Evolutionary conservation across 2,329 filamentous ascomycete species (phyloP).

Genomic region (Claviceps sp.): DNA sequence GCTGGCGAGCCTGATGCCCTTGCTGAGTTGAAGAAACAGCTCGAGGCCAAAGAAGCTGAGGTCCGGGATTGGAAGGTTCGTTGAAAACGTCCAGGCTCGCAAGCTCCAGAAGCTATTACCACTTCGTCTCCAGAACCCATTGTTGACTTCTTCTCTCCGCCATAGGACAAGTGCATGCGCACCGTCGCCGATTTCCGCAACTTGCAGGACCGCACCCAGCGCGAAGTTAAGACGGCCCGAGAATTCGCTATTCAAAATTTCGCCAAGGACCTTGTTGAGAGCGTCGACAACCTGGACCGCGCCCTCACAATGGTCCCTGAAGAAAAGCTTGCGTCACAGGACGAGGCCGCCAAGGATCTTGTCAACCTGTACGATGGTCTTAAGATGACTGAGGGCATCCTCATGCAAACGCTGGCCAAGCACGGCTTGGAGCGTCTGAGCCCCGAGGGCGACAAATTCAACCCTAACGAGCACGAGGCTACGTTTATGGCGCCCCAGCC

Average conservation of each 20-base stretch:
- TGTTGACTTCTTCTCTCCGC: neutral
- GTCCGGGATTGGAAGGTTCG: conserved; percentile 71
- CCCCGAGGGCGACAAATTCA: conserved; percentile 75
- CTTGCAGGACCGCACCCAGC: conserved; percentile 85
- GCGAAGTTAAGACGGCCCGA: conserved; percentile 74
- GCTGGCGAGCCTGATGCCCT: conserved; percentile 22
- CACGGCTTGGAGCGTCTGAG: conserved; percentile 87
- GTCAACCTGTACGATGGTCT: conserved; percentile 73
- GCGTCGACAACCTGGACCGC: conserved; percentile 93
- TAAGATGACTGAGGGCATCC: conserved; percentile 85
- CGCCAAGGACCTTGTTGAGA: conserved; percentile 87
- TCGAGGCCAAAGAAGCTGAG: conserved; percentile 39
- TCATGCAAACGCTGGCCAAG: conserved; percentile 81
- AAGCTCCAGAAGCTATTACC: neutral
- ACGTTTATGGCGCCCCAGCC: conserved; percentile 84
- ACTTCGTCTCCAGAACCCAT: neutral
- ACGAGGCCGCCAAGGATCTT: conserved; percentile 55
- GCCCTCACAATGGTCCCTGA: conserved; percentile 67
- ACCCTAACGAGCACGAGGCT: conserved; percentile 93
- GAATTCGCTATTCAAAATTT: conserved; percentile 96
- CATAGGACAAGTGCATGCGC: conserved; percentile 85
- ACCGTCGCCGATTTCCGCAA: conserved; percentile 95
- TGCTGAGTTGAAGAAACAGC: conserved; percentile 34
- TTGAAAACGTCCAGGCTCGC: neutral
- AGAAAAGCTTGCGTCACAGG: conserved; percentile 51